Evolutionary conservation across 208 protist species (phyloP).

Genomic region (Trypanosoma conorhini): DNA sequence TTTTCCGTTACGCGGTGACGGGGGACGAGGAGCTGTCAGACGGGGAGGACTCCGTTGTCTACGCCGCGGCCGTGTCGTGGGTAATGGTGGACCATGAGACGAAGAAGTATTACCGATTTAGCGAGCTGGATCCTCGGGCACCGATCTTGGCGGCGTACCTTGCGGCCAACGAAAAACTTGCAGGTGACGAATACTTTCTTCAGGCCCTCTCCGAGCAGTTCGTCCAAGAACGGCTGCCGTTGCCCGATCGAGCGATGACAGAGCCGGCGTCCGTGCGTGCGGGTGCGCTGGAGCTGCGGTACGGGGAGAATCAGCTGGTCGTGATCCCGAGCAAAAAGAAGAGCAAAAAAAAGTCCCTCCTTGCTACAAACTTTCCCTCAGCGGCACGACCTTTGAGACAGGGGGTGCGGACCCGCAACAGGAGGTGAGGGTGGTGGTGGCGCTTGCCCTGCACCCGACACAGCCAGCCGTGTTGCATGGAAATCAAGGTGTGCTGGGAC

Average conservation of each 20-base stretch:
- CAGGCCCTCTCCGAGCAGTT: constrained; percentile 66
- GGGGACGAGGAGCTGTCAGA: constrained; percentile 35
- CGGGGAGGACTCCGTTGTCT: constrained; percentile 25
- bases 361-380: constrained; percentile 50
- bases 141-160: constrained; percentile 44
- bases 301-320: constrained; percentile 33
- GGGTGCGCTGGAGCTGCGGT: constrained; percentile 44
- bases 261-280: constrained; percentile 26
- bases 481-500: constrained; percentile 42
- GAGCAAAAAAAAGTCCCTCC: constrained; percentile 7
- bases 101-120: constrained; percentile 59
- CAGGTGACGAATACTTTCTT: constrained; percentile 39
- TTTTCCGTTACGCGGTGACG: constrained; percentile 41
- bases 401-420: constrained; percentile 29
- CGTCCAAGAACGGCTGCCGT: constrained; percentile 29
- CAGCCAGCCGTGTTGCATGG: constrained; percentile 47
- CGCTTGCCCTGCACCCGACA: constrained; percentile 46
- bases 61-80: constrained; percentile 43
- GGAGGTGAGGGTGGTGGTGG: constrained; percentile 50
- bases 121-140: constrained; percentile 41
- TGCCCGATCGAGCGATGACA: constrained; percentile 44
- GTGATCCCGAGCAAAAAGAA: constrained; percentile 7
- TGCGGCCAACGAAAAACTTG: constrained; percentile 37
- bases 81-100: constrained; percentile 52
- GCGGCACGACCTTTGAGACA: constrained; percentile 51